Evolutionary conservation across 768 basidiomycete genomes (phyloP), one percentile per base, ranked within the genome.

Genomic region (Lactifluus subvellereus): DNA sequence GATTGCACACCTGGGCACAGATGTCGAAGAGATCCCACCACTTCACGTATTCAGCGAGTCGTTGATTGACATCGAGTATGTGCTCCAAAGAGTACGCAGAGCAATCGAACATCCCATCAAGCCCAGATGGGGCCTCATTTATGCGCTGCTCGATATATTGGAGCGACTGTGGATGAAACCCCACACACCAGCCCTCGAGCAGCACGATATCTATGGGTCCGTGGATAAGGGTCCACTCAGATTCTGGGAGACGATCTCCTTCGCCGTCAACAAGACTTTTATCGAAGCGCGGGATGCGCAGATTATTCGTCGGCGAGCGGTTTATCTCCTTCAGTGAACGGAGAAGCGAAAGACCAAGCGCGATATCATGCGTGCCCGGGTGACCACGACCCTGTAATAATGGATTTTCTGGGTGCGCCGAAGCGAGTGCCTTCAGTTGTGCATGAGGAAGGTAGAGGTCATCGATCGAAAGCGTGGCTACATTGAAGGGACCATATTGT

Each of bases 121-220:
- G 68, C 6, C 73, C 62, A 60, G 68, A 62, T 2, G 77, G 76
- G 45, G 72, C 67, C 22, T 66, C 56, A 11, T 76, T 72, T 82
- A 87, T 92, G 35, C 79, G 76, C 43, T 70, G 71, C 49, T 83
- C 78, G 38, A 93, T 72, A 63, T 83, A 82, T 10, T 77, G 73
- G 18, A 67, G 51, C 0, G 77, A 68, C 6, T 91, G 77, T 1
- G 92, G 86, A 55, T 80, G 79, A 71, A 97, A 98, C 0, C 96
- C 95, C 27, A 90, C 84, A 74, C 88, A 94, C 97, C 97, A 99
- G 10, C 97, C 97, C 76, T 99, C 97, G 54, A 99, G 76, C 54
- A 99, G 80, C 54, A 98, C 87, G 14, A 98, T 77, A 70, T 99
- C 92, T 6, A 88, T 64, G 0, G 80, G 80, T 70, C 78, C 71